Conservation (phyloP, 176 grass and related monocot genomes). For the Saccharum officinarum region DNA sequence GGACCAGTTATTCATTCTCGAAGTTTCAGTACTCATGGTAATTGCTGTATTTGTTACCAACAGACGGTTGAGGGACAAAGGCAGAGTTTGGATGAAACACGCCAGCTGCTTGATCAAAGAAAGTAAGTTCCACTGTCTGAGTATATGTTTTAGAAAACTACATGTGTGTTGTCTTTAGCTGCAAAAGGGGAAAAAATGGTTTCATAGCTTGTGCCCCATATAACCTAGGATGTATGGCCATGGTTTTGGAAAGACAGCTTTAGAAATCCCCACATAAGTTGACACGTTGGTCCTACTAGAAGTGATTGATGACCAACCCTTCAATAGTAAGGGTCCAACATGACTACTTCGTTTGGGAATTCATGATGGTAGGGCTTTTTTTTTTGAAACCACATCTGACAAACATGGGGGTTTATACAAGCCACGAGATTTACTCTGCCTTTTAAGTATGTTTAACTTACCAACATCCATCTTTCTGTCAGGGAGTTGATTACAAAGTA, state of each 20-base stretch:
- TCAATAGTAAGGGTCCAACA: not conserved
- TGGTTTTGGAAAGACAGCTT: not conserved
- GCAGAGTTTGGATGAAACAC: constrained; percentile 47
- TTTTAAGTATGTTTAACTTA: not conserved
- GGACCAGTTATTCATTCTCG: not conserved
- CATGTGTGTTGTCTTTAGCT: not conserved
- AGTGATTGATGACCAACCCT: not conserved
- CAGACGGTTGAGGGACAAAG: constrained; percentile 50
- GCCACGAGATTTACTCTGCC: not conserved
- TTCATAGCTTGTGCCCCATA: not conserved
- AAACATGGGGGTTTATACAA: not conserved
- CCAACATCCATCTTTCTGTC: not conserved
- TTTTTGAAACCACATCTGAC: not conserved
- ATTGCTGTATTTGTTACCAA: not conserved
- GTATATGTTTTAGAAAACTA: not conserved
- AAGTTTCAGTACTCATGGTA: constrained; percentile 10
- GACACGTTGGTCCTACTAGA: not conserved
- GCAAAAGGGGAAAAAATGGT: not conserved
- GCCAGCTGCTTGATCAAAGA: constrained; percentile 46
- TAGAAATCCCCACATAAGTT: not conserved
- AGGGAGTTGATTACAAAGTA: constrained; percentile 53
- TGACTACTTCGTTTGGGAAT: not conserved
- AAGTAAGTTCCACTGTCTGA: constrained; percentile 22
- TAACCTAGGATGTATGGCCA: not conserved
- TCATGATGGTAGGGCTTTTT: not conserved